A percentile compares a stretch with the other conserved stretches of the same genome.
Evolutionary conservation across 495 filamentous ascomycete genomes (phyloP).

Genomic region (Talaromyces wortmannii): DNA sequence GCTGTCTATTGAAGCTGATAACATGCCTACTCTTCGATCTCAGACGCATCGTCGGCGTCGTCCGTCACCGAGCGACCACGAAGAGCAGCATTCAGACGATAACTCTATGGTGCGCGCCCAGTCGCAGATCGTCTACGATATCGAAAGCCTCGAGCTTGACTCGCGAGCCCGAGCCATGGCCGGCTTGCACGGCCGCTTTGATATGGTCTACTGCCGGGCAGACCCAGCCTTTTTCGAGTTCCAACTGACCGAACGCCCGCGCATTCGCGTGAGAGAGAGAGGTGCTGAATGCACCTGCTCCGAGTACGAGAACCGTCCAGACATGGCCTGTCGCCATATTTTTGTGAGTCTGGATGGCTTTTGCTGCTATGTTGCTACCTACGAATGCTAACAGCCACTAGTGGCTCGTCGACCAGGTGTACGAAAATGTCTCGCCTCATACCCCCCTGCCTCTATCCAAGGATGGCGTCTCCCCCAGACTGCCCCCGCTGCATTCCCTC

Average conservation of each 20-base stretch:
- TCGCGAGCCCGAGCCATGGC: conserved; percentile 27
- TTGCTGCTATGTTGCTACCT: too few species aligned
- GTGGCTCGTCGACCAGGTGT: conserved; percentile 42
- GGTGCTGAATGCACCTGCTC: conserved; percentile 31
- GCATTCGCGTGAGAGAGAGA: conserved; percentile 21
- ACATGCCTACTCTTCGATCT: conserved; percentile 22
- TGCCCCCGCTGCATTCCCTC: conserved; percentile 28
- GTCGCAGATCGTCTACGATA: conserved; percentile 38
- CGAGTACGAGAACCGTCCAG: conserved; percentile 20
- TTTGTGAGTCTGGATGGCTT: conserved; percentile 24
- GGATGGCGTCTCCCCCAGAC: conserved; percentile 25
- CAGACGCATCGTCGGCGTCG: conserved; percentile 10
- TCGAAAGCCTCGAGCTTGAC: conserved; percentile 25
- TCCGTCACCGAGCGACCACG: conserved; percentile 8
- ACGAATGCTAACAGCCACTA: conserved; percentile 4
- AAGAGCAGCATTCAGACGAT: conserved; percentile 11
- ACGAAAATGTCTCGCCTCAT: conserved; percentile 22
- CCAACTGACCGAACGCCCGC: conserved; percentile 24
- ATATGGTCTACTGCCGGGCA: conserved; percentile 26
- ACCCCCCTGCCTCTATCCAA: conserved; percentile 21
- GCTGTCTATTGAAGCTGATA: conserved; percentile 25
- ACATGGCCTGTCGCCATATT: conserved; percentile 37
- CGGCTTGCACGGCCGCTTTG: conserved; percentile 27
- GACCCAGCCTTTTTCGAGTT: conserved; percentile 27
- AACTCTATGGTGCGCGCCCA: conserved; percentile 20